Conservation (phyloP, 1,139 yeast species). For the Candida pseudocylindracea region DNA sequence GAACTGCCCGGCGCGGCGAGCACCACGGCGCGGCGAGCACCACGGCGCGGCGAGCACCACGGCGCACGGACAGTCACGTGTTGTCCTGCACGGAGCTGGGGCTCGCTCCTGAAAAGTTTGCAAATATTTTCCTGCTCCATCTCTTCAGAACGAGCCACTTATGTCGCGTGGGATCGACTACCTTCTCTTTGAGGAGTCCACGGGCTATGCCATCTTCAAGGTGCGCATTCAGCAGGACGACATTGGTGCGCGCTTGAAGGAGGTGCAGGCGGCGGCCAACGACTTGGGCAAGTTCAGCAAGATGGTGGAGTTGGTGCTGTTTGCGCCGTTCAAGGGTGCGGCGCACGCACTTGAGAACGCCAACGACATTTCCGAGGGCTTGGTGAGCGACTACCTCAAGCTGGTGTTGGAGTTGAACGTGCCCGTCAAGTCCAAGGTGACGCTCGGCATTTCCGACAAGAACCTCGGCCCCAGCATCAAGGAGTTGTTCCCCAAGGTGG, state of each 20-base stretch:
- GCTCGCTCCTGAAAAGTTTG: too few species aligned
- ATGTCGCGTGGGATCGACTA: constrained; percentile 28
- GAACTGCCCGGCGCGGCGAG: too few species aligned
- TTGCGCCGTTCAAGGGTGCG: constrained; percentile 98
- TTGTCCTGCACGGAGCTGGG: too few species aligned
- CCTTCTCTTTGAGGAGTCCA: constrained; percentile 93
- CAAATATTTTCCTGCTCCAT: too few species aligned
- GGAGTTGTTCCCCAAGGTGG: constrained; percentile 72
- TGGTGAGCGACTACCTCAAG: constrained; percentile 81
- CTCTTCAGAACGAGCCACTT: too few species aligned
- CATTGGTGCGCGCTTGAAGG: constrained; percentile 75
- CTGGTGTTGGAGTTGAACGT: constrained; percentile 75
- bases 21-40: too few species aligned
- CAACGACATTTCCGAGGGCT: constrained; percentile 92
- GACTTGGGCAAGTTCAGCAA: constrained; percentile 83
- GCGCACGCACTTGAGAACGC: constrained; percentile 98
- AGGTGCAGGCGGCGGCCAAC: constrained; percentile 80
- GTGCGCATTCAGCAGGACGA: constrained; percentile 89
- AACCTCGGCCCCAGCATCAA: constrained; percentile 93
- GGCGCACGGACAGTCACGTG: too few species aligned
- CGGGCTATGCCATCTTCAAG: constrained; percentile 94
- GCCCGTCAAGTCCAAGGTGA: constrained; percentile 59
- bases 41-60: too few species aligned
- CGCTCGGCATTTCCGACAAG: constrained; percentile 82
- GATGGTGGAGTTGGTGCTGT: constrained; percentile 80